phyloP scores from a whole-genome alignment of 192 early-diverging fungal genomes.

The Coemansia sp. region DNA sequence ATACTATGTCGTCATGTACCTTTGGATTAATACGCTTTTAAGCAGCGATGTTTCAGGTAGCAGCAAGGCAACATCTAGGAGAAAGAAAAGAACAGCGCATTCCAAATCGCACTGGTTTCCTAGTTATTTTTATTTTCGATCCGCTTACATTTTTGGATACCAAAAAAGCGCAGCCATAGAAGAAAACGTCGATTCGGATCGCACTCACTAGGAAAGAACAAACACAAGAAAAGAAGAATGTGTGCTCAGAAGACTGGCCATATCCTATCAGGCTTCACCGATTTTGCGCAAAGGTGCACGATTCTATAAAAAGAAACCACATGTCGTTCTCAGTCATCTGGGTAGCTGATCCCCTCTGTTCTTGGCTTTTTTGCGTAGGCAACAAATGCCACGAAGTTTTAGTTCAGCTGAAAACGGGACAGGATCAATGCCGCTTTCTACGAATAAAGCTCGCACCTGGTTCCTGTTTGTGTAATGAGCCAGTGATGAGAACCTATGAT shows the following conservation, averaged over 20 bases:
- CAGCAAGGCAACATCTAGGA: too few species aligned
- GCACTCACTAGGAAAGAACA: neutral
- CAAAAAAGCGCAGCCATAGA: neutral
- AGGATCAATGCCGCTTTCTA: neutral
- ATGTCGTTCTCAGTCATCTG: constrained; percentile 1
- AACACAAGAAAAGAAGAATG: neutral
- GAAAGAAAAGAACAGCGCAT: neutral
- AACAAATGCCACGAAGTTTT: neutral
- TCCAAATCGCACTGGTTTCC: neutral
- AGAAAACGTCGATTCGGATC: neutral
- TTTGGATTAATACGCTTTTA: too few species aligned
- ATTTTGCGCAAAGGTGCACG: neutral
- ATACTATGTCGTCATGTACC: too few species aligned
- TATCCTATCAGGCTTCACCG: neutral
- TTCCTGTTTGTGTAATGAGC: neutral
- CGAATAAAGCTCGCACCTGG: neutral
- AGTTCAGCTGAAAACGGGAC: neutral
- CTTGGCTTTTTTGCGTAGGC: neutral
- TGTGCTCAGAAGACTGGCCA: neutral
- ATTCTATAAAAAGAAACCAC: constrained; percentile 9
- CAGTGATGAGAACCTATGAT: neutral
- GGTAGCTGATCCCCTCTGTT: neutral
- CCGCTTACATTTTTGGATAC: neutral
- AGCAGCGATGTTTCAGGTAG: neutral
- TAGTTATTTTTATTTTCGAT: too few species aligned